Evolutionary conservation across 805 yeast species (phyloP), one percentile per base, ranked within the genome.

Genomic region (Scheffersomyces amazonensis): DNA sequence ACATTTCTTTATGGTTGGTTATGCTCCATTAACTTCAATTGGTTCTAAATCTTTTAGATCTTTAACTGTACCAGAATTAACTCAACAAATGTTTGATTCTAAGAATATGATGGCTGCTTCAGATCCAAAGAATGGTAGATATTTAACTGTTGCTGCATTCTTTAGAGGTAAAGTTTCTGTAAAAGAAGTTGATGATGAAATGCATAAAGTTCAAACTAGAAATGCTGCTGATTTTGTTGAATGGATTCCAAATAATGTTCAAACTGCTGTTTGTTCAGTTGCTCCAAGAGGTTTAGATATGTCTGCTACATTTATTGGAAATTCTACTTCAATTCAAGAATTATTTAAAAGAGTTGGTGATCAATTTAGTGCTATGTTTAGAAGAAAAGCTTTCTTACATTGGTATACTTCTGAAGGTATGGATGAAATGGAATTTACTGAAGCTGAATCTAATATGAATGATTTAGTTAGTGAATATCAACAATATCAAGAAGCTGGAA

Each of bases 391-490:
- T 47, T 89, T 89, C 80, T 81, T 89, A 69, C 96, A 89, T 67
- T 89, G 96, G 96, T 89, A 87, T 69, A 86, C 93, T 8, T 77
- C 83, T 52, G 96, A 89, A 68, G 96, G 96, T 71, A 89, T 89
- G 96, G 96, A 89, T 58, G 95, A 84, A 69, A 76, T 82, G 74
- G 96, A 89, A 70, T 89, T 89, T 66, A 79, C 88, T 41, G 96
- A 89, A 71, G 96, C 96, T 37, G 95, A 87, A 69, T 81, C 91
- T 39, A 86, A 89, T 62, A 80, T 89, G 89, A 78, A 77, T 52
- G 96, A 89, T 66, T 74, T 89, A 58, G 89, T 88, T 40, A 78
- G 82, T 57, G 96, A 89, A 67, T 69, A 89, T 62, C 93, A 87
- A 70, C 96, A 89, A 69, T 87, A 88, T 71, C 96, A 88, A 74